Percentiles rank a stretch among this genome's conserved stretches.
phyloP scores from a whole-genome alignment of 208 protist species.

The Leptomonas seymouri region DNA sequence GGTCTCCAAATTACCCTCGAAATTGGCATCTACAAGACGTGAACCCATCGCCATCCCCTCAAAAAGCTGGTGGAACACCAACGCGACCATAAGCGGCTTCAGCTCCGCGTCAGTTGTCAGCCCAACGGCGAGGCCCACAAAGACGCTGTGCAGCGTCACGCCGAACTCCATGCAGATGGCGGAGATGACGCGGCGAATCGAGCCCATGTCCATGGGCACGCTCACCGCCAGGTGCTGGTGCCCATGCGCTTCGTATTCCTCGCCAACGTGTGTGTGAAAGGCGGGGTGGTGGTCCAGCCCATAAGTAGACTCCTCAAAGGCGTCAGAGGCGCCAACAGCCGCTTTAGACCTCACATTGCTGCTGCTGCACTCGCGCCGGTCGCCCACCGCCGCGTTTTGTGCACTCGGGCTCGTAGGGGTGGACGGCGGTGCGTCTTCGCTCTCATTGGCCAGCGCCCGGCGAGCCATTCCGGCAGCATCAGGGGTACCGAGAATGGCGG shows the following conservation, averaged over 20 bases:
- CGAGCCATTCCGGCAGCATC: neutral
- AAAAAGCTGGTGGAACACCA: constrained; percentile 77
- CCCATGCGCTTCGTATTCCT: constrained; percentile 24
- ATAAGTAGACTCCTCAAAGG: neutral
- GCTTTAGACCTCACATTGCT: neutral
- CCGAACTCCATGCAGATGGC: constrained; percentile 43
- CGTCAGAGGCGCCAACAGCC: neutral
- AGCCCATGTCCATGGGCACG: constrained; percentile 33
- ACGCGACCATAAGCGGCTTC: constrained; percentile 52
- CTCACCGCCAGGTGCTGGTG: constrained; percentile 34
- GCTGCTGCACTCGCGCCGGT: neutral
- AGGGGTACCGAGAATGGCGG: neutral
- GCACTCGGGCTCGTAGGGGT: constrained; percentile 1
- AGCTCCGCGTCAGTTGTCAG: constrained; percentile 51
- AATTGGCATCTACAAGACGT: constrained; percentile 59
- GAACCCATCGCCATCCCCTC: constrained; percentile 74
- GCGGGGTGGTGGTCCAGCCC: neutral
- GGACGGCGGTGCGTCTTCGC: neutral
- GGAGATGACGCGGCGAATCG: constrained; percentile 33
- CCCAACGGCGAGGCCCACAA: constrained; percentile 65
- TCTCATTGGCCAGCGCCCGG: neutral
- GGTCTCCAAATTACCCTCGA: constrained; percentile 39
- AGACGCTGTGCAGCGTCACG: constrained; percentile 72
- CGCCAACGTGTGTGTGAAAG: neutral
- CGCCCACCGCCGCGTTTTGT: neutral